A percentile compares a stretch with the other conserved stretches of the same genome.
These are phyloP conservation scores for Fimicolochytrium jonesii DNA, from an alignment of 192 early-diverging fungal genomes.

Conservation along the genomic window DNA sequence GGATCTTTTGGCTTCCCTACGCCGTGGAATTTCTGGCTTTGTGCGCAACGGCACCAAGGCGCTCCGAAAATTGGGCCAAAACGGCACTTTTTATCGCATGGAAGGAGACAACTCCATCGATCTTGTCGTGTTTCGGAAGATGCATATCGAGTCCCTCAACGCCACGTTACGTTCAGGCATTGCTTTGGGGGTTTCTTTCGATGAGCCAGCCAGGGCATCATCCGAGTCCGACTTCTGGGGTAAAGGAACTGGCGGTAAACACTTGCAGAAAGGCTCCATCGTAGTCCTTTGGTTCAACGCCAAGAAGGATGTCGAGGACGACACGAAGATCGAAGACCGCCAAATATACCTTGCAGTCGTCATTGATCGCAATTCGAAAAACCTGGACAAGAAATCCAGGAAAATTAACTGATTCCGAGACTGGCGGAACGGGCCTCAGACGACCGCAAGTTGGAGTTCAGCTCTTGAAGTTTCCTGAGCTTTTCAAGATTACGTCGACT, in stretches of 20 bases:
- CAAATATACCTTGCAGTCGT: conserved; percentile 16
- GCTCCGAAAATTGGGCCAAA: neutral
- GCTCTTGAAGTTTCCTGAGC: neutral
- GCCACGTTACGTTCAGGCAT: neutral
- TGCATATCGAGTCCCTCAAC: conserved; percentile 3
- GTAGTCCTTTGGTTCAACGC: conserved; percentile 1
- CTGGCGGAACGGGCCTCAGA: neutral
- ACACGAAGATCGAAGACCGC: neutral
- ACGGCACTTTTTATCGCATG: conserved; percentile 6
- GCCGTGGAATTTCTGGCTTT: conserved; percentile 41
- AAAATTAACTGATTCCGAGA: neutral
- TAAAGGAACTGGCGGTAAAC: conserved; percentile 10
- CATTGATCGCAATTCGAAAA: neutral
- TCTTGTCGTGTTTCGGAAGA: conserved; percentile 11
- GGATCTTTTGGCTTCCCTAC: conserved; percentile 47
- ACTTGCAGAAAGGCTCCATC: conserved; percentile 16
- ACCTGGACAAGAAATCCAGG: neutral
- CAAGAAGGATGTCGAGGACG: neutral
- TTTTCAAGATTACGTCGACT: neutral
- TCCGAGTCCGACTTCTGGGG: neutral
- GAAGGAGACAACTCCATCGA: conserved; percentile 2
- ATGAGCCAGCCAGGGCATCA: neutral
- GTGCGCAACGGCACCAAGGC: conserved; percentile 14
- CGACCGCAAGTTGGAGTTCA: conserved; percentile 4
- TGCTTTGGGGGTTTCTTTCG: neutral